Evolutionary conservation across 2,329 filamentous ascomycete species (phyloP), one percentile per base, ranked within the genome.

Genomic region (Pyrenophora seminiperda): DNA sequence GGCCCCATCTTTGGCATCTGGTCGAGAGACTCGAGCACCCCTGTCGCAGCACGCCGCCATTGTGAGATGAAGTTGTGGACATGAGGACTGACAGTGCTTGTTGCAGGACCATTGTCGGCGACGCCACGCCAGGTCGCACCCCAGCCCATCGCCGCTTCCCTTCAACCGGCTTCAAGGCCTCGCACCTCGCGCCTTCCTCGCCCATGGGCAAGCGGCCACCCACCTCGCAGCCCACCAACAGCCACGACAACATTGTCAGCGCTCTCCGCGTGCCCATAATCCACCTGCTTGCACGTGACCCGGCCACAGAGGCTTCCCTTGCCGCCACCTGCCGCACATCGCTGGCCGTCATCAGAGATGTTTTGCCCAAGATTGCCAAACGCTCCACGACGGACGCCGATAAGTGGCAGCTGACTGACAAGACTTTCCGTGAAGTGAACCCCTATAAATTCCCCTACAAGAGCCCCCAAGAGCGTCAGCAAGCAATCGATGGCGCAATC

Each of bases 401-500:
- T 15, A 68, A 66, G 50, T 72, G 69, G 69, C 68, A 71, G 59
- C 73, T 87, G 54, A 78, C 73, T 27, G 83, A 86, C 68, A 83
- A 82, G 62, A 72, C 75, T 13, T 87, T 81, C 66, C 83, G 82
- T 60, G 83, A 86, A 43, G 72, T 87, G 54, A 82, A 86, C 61
- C 77, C 84, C 7, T 86, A 79, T 77, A 80, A 77, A 6, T 87
- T 87, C 62, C 77, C 76, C 10, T 87, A 86, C 67, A 77, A 76
- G 20, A 77, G 73, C 30, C 64, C 78, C 38, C 77, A 81, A 38
- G 81, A 86, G 48, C 77, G 84, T 14, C 76, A 85, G 54, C 73
- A 79, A 44, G 84, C 83, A 20, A 82, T 87, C 61, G 80, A 85
- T 55, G 81, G 81, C 69, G 83, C 84, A 45, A 80, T 86, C 61